Percentiles rank a stretch among this genome's conserved stretches.
Evolutionary conservation across 148 eudicot genomes (phyloP).

Genomic region (Heliamphora exappendiculata): DNA sequence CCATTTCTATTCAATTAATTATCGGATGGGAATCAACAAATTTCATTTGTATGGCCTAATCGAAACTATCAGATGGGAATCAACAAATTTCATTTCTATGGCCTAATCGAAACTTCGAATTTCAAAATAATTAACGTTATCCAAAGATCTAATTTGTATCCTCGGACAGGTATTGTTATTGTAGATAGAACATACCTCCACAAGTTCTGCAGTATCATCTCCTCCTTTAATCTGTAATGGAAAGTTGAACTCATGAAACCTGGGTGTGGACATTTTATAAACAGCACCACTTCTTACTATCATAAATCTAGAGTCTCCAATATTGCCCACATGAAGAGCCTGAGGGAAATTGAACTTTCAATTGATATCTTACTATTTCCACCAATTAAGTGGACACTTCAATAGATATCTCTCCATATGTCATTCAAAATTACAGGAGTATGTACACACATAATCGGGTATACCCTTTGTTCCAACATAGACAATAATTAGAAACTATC

Average conservation of each 20-base stretch:
- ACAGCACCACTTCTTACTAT: slow-evolving; percentile 53
- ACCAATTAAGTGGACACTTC: not conserved
- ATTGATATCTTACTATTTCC: not conserved
- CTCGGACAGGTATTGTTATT: not conserved
- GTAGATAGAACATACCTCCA: slow-evolving; percentile 41
- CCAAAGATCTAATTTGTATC: not conserved
- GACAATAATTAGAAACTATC: not conserved
- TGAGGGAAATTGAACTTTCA: slow-evolving; percentile 5
- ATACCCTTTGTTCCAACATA: not conserved
- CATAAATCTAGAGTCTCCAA: slow-evolving; percentile 76
- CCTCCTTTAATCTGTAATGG: slow-evolving; percentile 52
- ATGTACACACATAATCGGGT: not conserved
- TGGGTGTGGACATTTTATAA: slow-evolving; percentile 55
- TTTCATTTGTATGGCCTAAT: not conserved
- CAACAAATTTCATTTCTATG: too few species aligned
- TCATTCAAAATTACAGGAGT: not conserved
- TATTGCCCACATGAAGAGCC: slow-evolving; percentile 71
- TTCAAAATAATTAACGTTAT: not conserved
- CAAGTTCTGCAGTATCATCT: slow-evolving; percentile 43
- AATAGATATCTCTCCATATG: not conserved
- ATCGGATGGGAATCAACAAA: not conserved
- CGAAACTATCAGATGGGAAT: too few species aligned
- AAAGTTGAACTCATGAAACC: slow-evolving; percentile 58
- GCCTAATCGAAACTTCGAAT: too few species aligned
- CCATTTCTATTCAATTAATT: not conserved